phyloP scores from a whole-genome alignment of 73 alveolate genomes.

The Paramecium caudatum region DNA sequence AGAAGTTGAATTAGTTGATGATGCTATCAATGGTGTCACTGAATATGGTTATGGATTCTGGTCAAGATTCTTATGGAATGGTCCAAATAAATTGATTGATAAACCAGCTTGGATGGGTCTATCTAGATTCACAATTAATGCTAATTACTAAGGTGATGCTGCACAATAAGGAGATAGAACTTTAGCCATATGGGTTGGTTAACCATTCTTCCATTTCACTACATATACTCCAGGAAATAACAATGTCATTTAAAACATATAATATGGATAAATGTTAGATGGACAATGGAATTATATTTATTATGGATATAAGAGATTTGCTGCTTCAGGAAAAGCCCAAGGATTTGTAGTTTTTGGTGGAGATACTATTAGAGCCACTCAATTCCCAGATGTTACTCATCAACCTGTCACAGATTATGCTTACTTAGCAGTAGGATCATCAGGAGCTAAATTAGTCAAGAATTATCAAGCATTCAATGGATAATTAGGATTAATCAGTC shows the following conservation, averaged over 20 bases:
- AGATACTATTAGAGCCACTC: neutral
- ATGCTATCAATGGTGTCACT: constrained; percentile 46
- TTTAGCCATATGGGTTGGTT: constrained; percentile 35
- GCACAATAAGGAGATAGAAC: constrained; percentile 51
- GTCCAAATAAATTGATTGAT: constrained; percentile 25
- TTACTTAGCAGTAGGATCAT: constrained; percentile 30
- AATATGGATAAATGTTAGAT: constrained; percentile 59
- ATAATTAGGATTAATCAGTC: neutral
- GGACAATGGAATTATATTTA: constrained; percentile 67
- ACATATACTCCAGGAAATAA: constrained; percentile 26
- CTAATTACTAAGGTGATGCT: constrained; percentile 60
- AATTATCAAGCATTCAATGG: constrained; percentile 30
- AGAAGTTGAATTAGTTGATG: neutral
- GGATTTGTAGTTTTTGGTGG: constrained; percentile 42
- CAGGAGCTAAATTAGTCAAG: constrained; percentile 11
- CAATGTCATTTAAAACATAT: neutral
- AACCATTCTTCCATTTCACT: constrained; percentile 51
- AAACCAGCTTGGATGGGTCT: constrained; percentile 63
- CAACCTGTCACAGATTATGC: constrained; percentile 23
- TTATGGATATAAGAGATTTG: constrained; percentile 46
- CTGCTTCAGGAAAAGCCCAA: neutral
- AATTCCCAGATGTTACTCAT: constrained; percentile 2
- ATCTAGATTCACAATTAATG: constrained; percentile 41
- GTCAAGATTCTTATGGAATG: constrained; percentile 67
- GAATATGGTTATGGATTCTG: constrained; percentile 70